Evolutionary conservation across 331 rosid species (phyloP), one percentile per base, ranked within the genome.

Genomic region (Malus hybrid): DNA sequence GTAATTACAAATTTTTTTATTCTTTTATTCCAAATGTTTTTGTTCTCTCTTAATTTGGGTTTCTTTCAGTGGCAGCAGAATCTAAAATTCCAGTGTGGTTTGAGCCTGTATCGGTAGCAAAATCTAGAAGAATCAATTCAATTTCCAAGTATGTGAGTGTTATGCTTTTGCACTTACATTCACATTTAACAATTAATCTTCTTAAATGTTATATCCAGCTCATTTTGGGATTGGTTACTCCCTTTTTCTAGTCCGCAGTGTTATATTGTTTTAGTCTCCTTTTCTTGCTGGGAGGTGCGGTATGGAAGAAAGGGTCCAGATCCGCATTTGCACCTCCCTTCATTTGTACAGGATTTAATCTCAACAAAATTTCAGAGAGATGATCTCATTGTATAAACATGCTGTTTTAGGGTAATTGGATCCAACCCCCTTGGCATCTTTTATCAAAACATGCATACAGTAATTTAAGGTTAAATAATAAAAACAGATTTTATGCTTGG

Each of bases 91-190:
- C 96, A 66, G 90, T 93, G 71, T 93, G 97, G 96, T 93, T 93
- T 87, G 98, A 93, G 84, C 97, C 98, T 18, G 98, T 93, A 18
- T 91, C 97, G 2, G 97, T 93, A 82, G 86, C 87, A 75, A 93
- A 93, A 86, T 88, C 98, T 50, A 82, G 74, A 87, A 93, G 90
- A 86, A 86, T 93, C 82, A 86, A 73, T 54, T 83, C 89, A n/a
- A 83, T 93, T 85, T 88, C 44, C 77, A 79, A 91, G 83, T 81
- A 91, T 88, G 96, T 93, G 89, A 93, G 96, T 90, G 77, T 78
- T 62, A 33, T 80, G 78, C 83, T 75, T 66, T 29, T 76, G 46
- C 55, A 36, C 80, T 54, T 44, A 31, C 69, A 16, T 59, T 71
- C 36, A 44, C 15, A 39, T 59, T 65, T n/a, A 42, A 20, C 18